Percentiles rank a stretch among this genome's conserved stretches.
These are phyloP conservation scores for Camellia sinensis DNA, from an alignment of 148 eudicot species.

Conservation along the genomic window DNA sequence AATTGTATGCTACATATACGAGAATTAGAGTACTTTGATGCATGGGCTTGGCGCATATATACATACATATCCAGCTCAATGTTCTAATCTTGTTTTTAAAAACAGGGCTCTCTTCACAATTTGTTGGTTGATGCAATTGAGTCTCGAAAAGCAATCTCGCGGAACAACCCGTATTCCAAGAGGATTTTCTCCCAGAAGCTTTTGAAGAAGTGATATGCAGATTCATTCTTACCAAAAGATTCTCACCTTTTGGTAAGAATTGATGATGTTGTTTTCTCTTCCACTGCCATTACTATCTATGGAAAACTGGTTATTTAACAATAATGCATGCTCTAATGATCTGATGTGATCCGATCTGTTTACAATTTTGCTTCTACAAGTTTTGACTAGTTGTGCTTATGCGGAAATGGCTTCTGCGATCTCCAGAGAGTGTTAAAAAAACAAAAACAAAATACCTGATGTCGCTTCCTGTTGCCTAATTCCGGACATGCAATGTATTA, in stretches of 20 bases:
- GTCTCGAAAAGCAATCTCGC: slow-evolving; percentile 32
- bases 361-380: slow-evolving; percentile 13
- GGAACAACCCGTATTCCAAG: slow-evolving; percentile 47
- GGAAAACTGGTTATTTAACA: not conserved
- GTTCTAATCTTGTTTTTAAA: not conserved
- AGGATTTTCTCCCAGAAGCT: slow-evolving; percentile 38
- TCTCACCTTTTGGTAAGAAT: not conserved
- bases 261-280: slow-evolving; percentile 15
- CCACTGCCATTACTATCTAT: slow-evolving; percentile 9
- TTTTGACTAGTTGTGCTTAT: slow-evolving; percentile 7
- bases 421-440: slow-evolving; percentile 11
- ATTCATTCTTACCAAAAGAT: no score
- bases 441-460: not conserved
- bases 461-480: slow-evolving; percentile 10
- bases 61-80: no score
- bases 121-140: slow-evolving; percentile 37
- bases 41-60: not conserved
- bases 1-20: not conserved
- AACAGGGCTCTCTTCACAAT: slow-evolving; percentile 39
- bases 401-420: slow-evolving; percentile 12
- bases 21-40: not conserved
- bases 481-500: not conserved
- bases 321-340: not conserved
- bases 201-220: slow-evolving; percentile 39
- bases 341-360: not conserved